Evolutionary conservation across 345 rosid genomes (phyloP), one percentile per base, ranked within the genome.

Genomic region (Eucalyptus pauciflora): DNA sequence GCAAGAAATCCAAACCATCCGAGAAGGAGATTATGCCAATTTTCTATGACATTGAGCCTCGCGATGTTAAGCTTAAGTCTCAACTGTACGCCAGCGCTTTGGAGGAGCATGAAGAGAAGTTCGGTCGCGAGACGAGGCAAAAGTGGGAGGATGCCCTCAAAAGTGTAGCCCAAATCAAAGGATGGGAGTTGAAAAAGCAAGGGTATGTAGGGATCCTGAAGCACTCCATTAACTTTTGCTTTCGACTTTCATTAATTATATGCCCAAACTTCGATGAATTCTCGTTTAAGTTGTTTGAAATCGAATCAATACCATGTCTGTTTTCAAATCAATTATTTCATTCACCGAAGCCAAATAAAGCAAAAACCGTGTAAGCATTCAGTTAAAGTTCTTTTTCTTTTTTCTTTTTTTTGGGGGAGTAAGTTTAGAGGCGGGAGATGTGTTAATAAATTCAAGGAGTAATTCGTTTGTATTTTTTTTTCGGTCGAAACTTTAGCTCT

Each of bases 21-120:
- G 25, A 71, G 8, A 71, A 71, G 25, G 45, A 71, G 81, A 71
- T 71, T 18, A 0, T 71, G 81, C 81, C 81, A 0, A 71, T 71
- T 5, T 71, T 71, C 13, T 71, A 71, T 0, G 7, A 71, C 4
- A 4, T 71, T 0, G 0, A 33, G 4, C 25, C 81, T 33, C 1
- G 7, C 0, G 46, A 71, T 71, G 25, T 71, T 2, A 33, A 71
- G 81, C 81, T 33, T 3, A 17, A 18, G 13, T 33, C 81, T 71
- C 2, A 33, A 33, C 25, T 0, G 2, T 71, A 33, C 13, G 13
- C 33, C 0, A 11, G 13, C 2, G 7, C 13, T 33, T 18, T 71
- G 81, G 4, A 41, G 6, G 4, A 29, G 43, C 48, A 69, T 20
- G 18, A 51, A 49, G 12, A 29, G 6, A 13, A 33, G 16, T 37